Evolutionary conservation across 495 filamentous ascomycete species (phyloP), one percentile per base, ranked within the genome.

Genomic region (Penicillium cosmopolitanum): DNA sequence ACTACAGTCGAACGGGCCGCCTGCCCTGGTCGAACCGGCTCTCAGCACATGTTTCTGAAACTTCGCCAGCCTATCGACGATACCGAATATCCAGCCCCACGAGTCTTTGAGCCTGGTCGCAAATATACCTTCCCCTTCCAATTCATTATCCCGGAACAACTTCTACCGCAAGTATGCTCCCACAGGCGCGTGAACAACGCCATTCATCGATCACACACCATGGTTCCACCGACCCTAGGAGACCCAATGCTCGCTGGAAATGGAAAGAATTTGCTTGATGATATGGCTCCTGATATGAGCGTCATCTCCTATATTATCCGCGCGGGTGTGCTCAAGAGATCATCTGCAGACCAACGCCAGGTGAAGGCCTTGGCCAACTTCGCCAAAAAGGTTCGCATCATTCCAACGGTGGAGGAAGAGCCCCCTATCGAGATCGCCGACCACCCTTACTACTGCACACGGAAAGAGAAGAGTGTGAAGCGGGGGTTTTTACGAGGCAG

Each of bases 231-330:
- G 3, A 91, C 84, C 13, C 69, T 97, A 52, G 94, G 94, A 25
- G 87, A 92, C 58, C 83, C 85, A 28, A 79, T 84, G 67, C 57
- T 80, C 8, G 74, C 82, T 10, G 79, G 79, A 34, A 66, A 78
- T 51, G 82, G 81, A 12, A 80, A 74, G 40, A 64, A 70, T 3
- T 66, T 84, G 19, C 67, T 85, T n/a, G 90, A 97, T 66, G 96
- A 98, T 66, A 80, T 95, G 73, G 73, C 91, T 1, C 94, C 95
- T 1, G 78, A 87, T 9, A 97, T 97, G 95, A 77, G 82, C 23
- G 83, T 80, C 34, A 82, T 98, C 46, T 74, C 84, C 23, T 98
- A 98, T 71, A 73, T 73, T 12, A 77, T 98, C 66, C 87, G 86
- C 57, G 89, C 81, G 3, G 80, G 77, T 34, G 73, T 83, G 43